These are phyloP conservation scores for Metschnikowia proteae DNA, from an alignment of 805 yeast genomes.

Conservation along the genomic window DNA sequence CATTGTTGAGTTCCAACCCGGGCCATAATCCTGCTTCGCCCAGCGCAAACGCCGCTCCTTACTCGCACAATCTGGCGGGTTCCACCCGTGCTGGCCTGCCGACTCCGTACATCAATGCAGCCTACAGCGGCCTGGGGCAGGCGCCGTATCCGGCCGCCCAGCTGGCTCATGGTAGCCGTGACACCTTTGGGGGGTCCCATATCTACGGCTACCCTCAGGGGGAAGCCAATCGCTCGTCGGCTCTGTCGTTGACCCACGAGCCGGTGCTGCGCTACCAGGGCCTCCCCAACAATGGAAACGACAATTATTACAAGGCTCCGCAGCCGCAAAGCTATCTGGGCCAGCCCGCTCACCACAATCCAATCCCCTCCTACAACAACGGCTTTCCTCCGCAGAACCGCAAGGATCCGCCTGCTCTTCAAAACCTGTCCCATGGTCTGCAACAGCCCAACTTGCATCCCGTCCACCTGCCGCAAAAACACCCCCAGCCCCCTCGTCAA, in stretches of 20 bases:
- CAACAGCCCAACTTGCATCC: background rate
- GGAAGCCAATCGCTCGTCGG: background rate
- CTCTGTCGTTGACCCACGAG: conserved; percentile 6
- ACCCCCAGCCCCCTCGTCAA: background rate
- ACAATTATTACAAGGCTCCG: background rate
- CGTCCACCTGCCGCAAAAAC: background rate
- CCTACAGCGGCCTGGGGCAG: background rate
- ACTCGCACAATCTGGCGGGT: background rate
- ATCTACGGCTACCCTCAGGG: background rate
- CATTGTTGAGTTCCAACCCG: conserved; percentile 14
- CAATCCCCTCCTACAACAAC: background rate
- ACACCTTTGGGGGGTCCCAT: background rate
- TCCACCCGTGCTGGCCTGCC: background rate
- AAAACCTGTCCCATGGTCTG: background rate
- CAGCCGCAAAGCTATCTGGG: background rate
- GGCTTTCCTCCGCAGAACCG: background rate
- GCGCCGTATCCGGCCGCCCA: background rate
- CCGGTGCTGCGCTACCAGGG: background rate
- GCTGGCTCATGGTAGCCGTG: background rate
- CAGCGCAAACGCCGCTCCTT: background rate
- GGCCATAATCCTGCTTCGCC: background rate
- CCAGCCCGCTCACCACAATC: background rate
- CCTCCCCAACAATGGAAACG: background rate
- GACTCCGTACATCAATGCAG: background rate
- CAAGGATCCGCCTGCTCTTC: background rate